These are phyloP conservation scores for Metschnikowia vanudenii DNA, from an alignment of 805 yeast genomes.

Conservation along the genomic window DNA sequence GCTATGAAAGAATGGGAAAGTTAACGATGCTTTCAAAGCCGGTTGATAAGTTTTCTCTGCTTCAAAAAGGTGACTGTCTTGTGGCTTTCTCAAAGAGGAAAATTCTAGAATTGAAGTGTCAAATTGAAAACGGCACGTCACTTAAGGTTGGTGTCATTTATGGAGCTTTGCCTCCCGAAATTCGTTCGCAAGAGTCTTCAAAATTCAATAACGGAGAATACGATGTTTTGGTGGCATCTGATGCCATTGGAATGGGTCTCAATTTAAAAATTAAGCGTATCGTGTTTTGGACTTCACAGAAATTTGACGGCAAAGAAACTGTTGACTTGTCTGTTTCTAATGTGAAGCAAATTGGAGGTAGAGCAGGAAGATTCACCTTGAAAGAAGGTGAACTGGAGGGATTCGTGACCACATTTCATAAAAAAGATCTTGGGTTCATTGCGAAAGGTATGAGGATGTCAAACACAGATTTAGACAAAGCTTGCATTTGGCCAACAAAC, in stretches of 20 bases:
- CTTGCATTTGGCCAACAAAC: conserved; percentile 80
- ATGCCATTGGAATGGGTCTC: conserved; percentile 97
- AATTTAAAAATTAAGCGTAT: conserved; percentile 81
- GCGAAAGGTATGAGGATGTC: conserved; percentile 49
- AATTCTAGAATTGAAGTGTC: conserved; percentile 66
- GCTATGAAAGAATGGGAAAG: conserved; percentile 73
- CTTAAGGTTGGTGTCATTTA: conserved; percentile 83
- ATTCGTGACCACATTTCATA: conserved; percentile 52
- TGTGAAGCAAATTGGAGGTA: conserved; percentile 89
- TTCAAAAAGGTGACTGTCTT: conserved; percentile 80
- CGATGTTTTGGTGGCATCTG: conserved; percentile 89
- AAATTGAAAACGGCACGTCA: conserved; percentile 62
- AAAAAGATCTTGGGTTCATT: conserved; percentile 45
- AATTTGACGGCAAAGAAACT: conserved; percentile 64
- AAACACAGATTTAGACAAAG: conserved; percentile 52
- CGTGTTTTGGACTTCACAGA: conserved; percentile 64
- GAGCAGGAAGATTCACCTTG: conserved; percentile 79
- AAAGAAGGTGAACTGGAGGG: conserved; percentile 40
- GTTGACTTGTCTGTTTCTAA: conserved; percentile 57
- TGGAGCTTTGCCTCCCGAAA: conserved; percentile 96
- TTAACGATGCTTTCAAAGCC: conserved; percentile 50
- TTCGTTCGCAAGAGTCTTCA: conserved; percentile 78
- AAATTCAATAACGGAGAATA: conserved; percentile 76
- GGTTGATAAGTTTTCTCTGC: conserved; percentile 33
- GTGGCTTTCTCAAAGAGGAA: conserved; percentile 79